phyloP scores from a whole-genome alignment of 441 rosid genomes.

The Pelargonium citronellum region DNA sequence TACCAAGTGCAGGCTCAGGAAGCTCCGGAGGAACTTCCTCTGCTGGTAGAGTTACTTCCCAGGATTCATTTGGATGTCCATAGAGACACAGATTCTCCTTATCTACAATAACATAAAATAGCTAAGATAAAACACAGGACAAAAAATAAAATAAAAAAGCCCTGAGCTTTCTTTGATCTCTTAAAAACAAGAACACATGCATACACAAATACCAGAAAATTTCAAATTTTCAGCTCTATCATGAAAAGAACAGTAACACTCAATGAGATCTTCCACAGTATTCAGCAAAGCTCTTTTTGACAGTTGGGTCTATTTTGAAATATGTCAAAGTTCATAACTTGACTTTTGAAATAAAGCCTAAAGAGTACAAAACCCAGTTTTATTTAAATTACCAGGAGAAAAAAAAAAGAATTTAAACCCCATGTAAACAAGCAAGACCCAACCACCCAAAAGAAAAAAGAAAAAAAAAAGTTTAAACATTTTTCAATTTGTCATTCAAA shows the following conservation, averaged over 20 bases:
- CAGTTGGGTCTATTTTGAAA: not conserved
- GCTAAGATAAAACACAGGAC: conserved; percentile 15
- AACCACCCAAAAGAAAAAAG: too few relatives aligned
- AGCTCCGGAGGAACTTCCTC: conserved; percentile 98
- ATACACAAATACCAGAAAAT: not conserved
- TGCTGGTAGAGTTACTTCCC: conserved; percentile 96
- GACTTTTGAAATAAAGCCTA: not conserved
- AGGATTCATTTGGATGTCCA: conserved; percentile 80
- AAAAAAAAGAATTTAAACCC: not conserved
- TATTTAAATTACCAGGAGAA: not conserved
- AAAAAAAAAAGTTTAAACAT: too few relatives aligned
- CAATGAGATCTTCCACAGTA: not conserved
- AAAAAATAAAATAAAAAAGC: not conserved
- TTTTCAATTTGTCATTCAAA: not conserved
- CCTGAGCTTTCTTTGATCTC: not conserved
- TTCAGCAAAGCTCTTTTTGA: too few relatives aligned
- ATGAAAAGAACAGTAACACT: not conserved
- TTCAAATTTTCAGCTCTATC: not conserved
- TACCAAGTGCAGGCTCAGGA: conserved; percentile 92
- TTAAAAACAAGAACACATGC: not conserved
- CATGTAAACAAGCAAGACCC: not conserved
- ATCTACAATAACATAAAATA: conserved; percentile 34
- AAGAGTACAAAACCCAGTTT: not conserved
- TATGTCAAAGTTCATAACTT: not conserved
- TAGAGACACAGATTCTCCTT: conserved; percentile 89